Conservation (phyloP, 2,329 filamentous ascomycete genomes). For the Xylariaceae sp. region DNA sequence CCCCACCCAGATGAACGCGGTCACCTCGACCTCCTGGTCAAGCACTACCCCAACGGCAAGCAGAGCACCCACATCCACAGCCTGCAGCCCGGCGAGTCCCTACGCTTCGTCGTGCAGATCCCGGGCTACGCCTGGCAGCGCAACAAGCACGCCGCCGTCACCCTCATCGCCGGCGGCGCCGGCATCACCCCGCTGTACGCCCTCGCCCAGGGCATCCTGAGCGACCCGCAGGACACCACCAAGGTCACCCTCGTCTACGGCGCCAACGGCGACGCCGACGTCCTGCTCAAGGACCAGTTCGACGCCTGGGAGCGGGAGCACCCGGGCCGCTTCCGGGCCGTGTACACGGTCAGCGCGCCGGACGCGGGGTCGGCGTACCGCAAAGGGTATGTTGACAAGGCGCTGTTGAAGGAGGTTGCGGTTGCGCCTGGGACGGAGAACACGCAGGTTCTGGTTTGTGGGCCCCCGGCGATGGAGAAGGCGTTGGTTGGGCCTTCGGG, state of each 20-base stretch:
- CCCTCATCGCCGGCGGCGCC: slow-evolving; percentile 65
- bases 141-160: slow-evolving; percentile 47
- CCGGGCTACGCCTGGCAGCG: slow-evolving; percentile 42
- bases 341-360: slow-evolving; percentile 53
- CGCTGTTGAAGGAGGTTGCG: slow-evolving; percentile 48
- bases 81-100: slow-evolving; percentile 55
- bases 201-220: slow-evolving; percentile 57
- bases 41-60: slow-evolving; percentile 63
- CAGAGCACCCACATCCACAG: slow-evolving; percentile 63
- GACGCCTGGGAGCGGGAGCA: slow-evolving; percentile 43
- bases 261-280: slow-evolving; percentile 60
- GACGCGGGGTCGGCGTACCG: slow-evolving; percentile 34
- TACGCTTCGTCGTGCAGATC: slow-evolving; percentile 54
- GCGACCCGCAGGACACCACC: slow-evolving; percentile 58
- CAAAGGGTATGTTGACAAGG: slow-evolving; percentile 55
- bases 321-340: slow-evolving; percentile 51
- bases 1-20: slow-evolving; percentile 47
- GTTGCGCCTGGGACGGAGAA: slow-evolving; percentile 27
- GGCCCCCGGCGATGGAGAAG: slow-evolving; percentile 63
- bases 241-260: slow-evolving; percentile 62
- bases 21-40: slow-evolving; percentile 60
- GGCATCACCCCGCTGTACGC: slow-evolving; percentile 70
- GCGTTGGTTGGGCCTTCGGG: slow-evolving; percentile 49
- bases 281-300: slow-evolving; percentile 54
- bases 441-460: slow-evolving; percentile 64